Base-by-base conservation (phyloP, 2,329 filamentous ascomycete species). In the Fusarium compactum region DNA sequence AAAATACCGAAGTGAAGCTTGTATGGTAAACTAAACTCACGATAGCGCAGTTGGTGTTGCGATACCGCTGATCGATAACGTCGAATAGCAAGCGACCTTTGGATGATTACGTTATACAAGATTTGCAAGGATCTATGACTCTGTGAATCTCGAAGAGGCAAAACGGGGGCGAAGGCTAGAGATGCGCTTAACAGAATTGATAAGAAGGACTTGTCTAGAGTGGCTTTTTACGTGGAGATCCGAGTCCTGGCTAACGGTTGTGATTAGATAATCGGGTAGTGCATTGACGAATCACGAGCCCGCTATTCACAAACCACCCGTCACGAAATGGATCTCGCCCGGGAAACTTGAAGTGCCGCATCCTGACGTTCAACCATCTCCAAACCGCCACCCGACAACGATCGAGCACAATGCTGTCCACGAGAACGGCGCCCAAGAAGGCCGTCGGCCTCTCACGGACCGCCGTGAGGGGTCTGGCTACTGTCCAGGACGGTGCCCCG, bases 401-500 rank as follows among this genome's bases (percentile, higher is more conserved):
- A 75, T 77, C 75, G 71, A 73, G 76, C 76, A 80, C 75, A 74
- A 84, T 84, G 82, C 80, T 85, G 78, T 81, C 83, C 71, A 80
- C 81, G 74, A 80, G 80, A 81, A 77, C 81, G 76, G 79, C 80
- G 74, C 78, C 80, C 54, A 78, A 73, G 65, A 78, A 78, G 77
- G 79, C 77, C 67, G 79, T 78, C 70, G 78, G 70, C 70, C 78
- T 81, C 76, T 83, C 83, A 76, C 80, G 80, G 76, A 80, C 81
- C 71, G 78, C 81, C 77, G 82, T 83, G 74, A 91, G 95, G 80
- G 87, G 87, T 74, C 92, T 98, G 83, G 93, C 93, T 77, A 94
- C 92, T 67, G 92, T 94, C 74, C 90, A 93, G 80, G 92, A 95
- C 82, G 86, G 85, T 76, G 83, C 88, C 69, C 86, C 91, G 54